Conservation (phyloP, 2,329 filamentous ascomycete genomes). For the Boeremia lycopersici region DNA sequence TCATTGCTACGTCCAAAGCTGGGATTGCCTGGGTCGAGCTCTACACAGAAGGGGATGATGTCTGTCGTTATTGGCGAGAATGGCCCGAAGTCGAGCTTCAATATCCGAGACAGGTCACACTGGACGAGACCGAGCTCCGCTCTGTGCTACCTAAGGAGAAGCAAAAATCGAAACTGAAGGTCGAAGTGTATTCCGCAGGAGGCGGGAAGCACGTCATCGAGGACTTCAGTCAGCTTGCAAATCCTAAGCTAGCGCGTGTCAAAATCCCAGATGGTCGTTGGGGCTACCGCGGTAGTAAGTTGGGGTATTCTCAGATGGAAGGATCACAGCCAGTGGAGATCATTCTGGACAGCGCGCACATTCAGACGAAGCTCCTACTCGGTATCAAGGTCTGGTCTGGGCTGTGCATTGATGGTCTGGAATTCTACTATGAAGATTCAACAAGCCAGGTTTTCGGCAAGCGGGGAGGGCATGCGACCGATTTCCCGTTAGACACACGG, state of each 20-base stretch:
- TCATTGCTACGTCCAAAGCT: conserved; percentile 80
- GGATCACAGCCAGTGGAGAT: conserved; percentile 73
- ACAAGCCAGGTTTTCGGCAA: conserved; percentile 87
- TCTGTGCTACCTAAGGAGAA: conserved; percentile 73
- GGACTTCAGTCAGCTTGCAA: conserved; percentile 72
- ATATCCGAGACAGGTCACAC: conserved; percentile 72
- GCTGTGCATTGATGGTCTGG: conserved; percentile 78
- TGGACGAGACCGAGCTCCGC: conserved; percentile 78
- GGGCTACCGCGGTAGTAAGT: conserved; percentile 75
- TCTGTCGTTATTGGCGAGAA: conserved; percentile 83
- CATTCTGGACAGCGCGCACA: conserved; percentile 70
- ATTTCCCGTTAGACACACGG: conserved; percentile 82
- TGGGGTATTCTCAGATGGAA: conserved; percentile 75
- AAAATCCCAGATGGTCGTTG: conserved; percentile 76
- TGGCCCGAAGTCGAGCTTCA: conserved; percentile 67
- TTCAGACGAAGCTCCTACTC: conserved; percentile 73
- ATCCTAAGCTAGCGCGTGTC: conserved; percentile 70
- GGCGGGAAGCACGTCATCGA: conserved; percentile 76
- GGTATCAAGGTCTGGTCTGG: conserved; percentile 79
- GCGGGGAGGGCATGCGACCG: conserved; percentile 70
- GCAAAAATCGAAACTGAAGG: conserved; percentile 70
- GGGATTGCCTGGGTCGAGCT: conserved; percentile 88
- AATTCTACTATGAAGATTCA: conserved; percentile 90
- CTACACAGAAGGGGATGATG: conserved; percentile 76
- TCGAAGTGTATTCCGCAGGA: conserved; percentile 77